A percentile compares a stretch with the other conserved stretches of the same genome.
phyloP scores from a whole-genome alignment of 2,329 filamentous ascomycete genomes.

The Laburnicola sp. region DNA sequence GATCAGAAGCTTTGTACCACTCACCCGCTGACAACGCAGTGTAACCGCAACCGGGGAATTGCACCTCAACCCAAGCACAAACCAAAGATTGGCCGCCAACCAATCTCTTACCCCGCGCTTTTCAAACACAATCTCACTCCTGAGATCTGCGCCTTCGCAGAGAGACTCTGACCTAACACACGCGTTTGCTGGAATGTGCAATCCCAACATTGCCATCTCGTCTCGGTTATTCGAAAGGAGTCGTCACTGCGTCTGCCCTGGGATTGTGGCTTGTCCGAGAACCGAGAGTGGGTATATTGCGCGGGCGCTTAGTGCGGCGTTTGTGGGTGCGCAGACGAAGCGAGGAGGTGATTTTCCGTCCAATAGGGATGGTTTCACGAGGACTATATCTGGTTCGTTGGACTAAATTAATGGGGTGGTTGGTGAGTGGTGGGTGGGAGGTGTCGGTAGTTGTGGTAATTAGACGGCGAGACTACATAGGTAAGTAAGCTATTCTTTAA shows the following conservation, averaged over 20 bases:
- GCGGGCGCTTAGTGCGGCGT: not conserved
- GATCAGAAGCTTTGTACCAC: conserved; percentile 1
- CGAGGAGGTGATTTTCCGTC: not conserved
- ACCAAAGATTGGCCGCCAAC: too few relatives aligned
- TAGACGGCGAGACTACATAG: too few relatives aligned
- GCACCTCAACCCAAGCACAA: not conserved
- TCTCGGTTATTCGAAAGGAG: not conserved
- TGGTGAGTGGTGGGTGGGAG: not conserved
- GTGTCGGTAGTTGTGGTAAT: not conserved
- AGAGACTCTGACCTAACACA: too few relatives aligned
- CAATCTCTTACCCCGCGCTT: not conserved
- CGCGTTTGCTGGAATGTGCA: too few relatives aligned
- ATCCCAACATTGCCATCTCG: too few relatives aligned
- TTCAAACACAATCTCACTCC: too few relatives aligned
- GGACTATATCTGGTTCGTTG: not conserved
- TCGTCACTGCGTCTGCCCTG: not conserved
- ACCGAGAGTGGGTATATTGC: not conserved
- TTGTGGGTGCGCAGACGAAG: not conserved
- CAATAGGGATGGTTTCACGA: not conserved
- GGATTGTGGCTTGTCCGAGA: not conserved
- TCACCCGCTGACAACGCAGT: conserved; percentile 5
- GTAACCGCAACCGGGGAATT: not conserved
- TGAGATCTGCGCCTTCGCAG: not conserved
- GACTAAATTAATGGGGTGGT: not conserved
- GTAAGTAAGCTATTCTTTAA: too few relatives aligned